These are phyloP conservation scores for Talaromyces pinophilus DNA, from an alignment of 2,329 filamentous ascomycete genomes.

Conservation along the genomic window DNA sequence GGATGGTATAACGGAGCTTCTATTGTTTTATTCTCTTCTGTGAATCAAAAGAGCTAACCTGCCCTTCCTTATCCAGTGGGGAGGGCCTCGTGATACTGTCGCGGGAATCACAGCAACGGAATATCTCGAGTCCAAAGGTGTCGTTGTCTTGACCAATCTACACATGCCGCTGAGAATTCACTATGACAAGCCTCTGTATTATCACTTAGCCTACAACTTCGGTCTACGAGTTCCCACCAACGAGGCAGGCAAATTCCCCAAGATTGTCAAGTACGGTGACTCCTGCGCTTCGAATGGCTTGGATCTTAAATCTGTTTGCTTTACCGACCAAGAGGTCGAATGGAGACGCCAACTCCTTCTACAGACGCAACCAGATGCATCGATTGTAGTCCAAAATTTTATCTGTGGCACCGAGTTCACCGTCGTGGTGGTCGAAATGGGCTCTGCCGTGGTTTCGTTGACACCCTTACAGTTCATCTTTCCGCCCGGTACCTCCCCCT, in stretches of 20 bases:
- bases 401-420: conserved; percentile 14
- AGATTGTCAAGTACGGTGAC: conserved; percentile 19
- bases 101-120: conserved; percentile 13
- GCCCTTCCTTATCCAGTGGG: conserved; percentile 8
- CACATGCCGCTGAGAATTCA: not conserved
- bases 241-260: conserved; percentile 15
- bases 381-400: conserved; percentile 15
- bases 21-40: too few species aligned
- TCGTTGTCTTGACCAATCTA: conserved; percentile 8
- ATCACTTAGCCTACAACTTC: not conserved
- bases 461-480: conserved; percentile 15
- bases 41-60: too few species aligned
- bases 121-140: conserved; percentile 22
- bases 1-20: conserved; percentile 14
- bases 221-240: conserved; percentile 5
- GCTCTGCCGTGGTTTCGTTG: conserved; percentile 13
- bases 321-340: too few species aligned
- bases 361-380: not conserved
- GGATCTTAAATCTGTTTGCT: not conserved
- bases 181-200: conserved; percentile 4
- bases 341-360: too few species aligned
- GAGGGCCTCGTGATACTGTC: conserved; percentile 3
- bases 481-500: conserved; percentile 5
- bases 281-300: not conserved
- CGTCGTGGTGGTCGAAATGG: conserved; percentile 19